phyloP scores from a whole-genome alignment of 148 eudicot species.

The Rhododendron griersonianum region DNA sequence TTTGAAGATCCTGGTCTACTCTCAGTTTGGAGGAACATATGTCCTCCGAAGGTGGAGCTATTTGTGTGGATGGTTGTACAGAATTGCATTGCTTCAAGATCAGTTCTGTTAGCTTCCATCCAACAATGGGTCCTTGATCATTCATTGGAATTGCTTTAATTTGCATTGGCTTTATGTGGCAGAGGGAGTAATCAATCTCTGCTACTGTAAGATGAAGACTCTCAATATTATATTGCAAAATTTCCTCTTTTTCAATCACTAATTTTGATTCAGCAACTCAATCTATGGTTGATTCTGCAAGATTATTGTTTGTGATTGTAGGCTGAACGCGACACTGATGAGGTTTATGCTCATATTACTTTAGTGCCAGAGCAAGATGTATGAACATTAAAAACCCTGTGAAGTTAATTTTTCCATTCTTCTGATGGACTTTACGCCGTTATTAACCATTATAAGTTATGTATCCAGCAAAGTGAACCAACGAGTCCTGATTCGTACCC shows the following conservation, averaged over 20 bases:
- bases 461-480: no score
- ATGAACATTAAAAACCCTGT: no score
- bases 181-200: not conserved
- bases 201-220: not conserved
- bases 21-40: not conserved
- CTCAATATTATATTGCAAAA: constrained; percentile 7
- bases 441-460: no score
- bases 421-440: no score
- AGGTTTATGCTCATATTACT: no score
- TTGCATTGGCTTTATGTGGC: not conserved
- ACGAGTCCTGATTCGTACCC: no score
- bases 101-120: not conserved
- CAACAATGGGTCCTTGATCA: not conserved
- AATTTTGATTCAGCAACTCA: not conserved
- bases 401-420: no score
- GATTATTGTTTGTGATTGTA: constrained; percentile 31
- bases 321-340: no score
- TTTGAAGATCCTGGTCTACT: not conserved
- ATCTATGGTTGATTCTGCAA: not conserved
- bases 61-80: not conserved
- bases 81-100: no score
- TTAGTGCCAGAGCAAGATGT: no score
- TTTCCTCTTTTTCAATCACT: not conserved
- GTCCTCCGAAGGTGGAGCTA: not conserved
- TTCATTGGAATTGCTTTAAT: not conserved